Base-by-base conservation (phyloP, 306 rosid species). In the Comarum palustre region DNA sequence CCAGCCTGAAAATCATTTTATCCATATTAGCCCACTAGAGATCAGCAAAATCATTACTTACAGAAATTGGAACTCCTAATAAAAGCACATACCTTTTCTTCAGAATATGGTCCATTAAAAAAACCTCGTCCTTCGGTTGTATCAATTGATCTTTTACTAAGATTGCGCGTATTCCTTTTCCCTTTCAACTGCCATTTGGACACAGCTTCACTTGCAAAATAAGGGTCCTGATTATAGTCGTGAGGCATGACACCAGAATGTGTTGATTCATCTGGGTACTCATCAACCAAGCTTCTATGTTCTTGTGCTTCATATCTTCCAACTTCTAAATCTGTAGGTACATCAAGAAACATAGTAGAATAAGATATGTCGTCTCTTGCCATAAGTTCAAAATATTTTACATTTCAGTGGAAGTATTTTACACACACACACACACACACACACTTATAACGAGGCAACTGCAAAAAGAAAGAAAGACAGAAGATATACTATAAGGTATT, bases 121-220 rank as follows among this genome's bases (percentile, higher is more conserved):
- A 76, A 73, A 78, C 78, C 80, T 80, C 75, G 78, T 31, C 84
- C 85, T 61, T 82, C 87, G 69, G 78, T 31, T 77, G 84, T 57
- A 74, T 74, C 96, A 50, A 31, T 76, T 61, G 87, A 75, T 75
- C 87, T 87, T 75, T 84, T 95, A 10, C 81, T 66, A 77, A 95
- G 87, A 84, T 82, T 90, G 27, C 96, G 93, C 29, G 59, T 87
- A 68, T 95, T 95, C 88, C 97, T 85, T 80, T 95, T 95, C 72
- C 97, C 97, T 84, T 95, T 91, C 78, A 88, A 67, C 75, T 88
- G 88, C 99, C 99, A 95, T 83, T 95, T 91, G 74, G 99, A 91
- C 72, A 95, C 93, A 42, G 99, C 84, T 77, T 91, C 96, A 76
- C 76, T 87, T 50, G 87, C 65, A 75, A 84, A 75, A 68, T 81